phyloP scores from a whole-genome alignment of 2,329 filamentous ascomycete genomes.

The Aureobasidium pullulans region DNA sequence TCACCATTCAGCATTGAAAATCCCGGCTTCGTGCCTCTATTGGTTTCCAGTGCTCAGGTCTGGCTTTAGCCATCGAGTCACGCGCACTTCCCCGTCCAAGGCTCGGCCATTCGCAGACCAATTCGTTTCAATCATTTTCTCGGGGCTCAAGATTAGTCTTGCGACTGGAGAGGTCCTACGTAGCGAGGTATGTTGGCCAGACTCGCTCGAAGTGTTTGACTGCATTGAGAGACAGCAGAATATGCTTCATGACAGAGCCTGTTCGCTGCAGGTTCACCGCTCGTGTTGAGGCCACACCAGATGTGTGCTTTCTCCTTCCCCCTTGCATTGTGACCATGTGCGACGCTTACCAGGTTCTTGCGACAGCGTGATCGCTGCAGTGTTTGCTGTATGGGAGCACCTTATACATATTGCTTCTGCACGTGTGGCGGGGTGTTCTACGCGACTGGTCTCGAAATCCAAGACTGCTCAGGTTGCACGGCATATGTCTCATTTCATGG shows the following conservation, averaged over 20 bases:
- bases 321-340: slow-evolving; percentile 12
- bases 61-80: background rate
- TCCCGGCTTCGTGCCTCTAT: background rate
- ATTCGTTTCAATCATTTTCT: too few relatives aligned
- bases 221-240: too few relatives aligned
- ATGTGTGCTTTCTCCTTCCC: background rate
- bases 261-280: background rate
- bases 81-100: background rate
- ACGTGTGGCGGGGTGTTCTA: background rate
- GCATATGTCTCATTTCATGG: slow-evolving; percentile 3
- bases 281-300: background rate
- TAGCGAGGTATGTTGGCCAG: background rate
- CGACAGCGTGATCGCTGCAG: slow-evolving; percentile 10
- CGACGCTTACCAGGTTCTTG: slow-evolving; percentile 3
- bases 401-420: background rate
- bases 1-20: background rate
- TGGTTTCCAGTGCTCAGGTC: background rate
- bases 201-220: background rate
- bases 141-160: background rate
- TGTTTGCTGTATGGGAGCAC: slow-evolving; percentile 4
- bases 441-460: background rate
- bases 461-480: background rate
- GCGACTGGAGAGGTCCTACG: background rate
- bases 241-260: background rate
- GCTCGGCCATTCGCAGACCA: background rate